phyloP scores from a whole-genome alignment of 1,284 basidiomycete genomes.

The Naganishia cerealis region DNA sequence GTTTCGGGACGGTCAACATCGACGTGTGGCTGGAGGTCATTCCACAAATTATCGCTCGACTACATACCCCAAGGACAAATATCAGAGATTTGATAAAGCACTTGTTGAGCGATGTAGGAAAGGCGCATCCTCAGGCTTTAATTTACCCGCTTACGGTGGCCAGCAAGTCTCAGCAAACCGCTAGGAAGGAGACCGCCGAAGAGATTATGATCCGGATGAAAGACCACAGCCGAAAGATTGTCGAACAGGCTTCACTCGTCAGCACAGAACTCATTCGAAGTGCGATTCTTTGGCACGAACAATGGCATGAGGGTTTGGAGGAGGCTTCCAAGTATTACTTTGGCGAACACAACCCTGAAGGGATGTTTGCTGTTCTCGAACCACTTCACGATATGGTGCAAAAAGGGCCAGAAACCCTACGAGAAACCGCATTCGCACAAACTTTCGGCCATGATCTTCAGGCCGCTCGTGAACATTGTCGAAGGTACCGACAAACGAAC shows the following conservation, averaged over 20 bases:
- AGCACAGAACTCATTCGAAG: constrained; percentile 94
- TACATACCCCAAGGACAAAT: constrained; percentile 86
- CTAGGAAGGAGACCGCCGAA: constrained; percentile 79
- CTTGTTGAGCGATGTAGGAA: constrained; percentile 87
- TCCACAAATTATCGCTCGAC: constrained; percentile 96
- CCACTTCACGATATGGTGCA: constrained; percentile 85
- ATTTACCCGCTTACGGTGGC: constrained; percentile 98
- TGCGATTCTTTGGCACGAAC: constrained; percentile 97
- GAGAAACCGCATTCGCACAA: constrained; percentile 94
- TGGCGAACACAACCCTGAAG: constrained; percentile 97
- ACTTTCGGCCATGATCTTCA: constrained; percentile 90
- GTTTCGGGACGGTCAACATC: constrained; percentile 86
- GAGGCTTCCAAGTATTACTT: constrained; percentile 97
- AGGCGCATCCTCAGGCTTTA: constrained; percentile 94
- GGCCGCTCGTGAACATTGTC: constrained; percentile 90
- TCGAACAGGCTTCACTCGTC: constrained; percentile 89
- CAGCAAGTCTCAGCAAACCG: constrained; percentile 85
- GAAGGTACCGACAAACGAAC: constrained; percentile 80
- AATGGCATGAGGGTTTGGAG: constrained; percentile 98
- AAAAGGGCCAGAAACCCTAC: constrained; percentile 86
- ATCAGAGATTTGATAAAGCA: constrained; percentile 88
- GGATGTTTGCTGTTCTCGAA: constrained; percentile 92
- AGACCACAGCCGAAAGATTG: constrained; percentile 84
- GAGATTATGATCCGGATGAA: constrained; percentile 91
- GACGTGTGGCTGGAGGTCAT: constrained; percentile 99